Base-by-base conservation (phyloP, 176 grass and related monocot species). In the Cenchrus fungigraminus region DNA sequence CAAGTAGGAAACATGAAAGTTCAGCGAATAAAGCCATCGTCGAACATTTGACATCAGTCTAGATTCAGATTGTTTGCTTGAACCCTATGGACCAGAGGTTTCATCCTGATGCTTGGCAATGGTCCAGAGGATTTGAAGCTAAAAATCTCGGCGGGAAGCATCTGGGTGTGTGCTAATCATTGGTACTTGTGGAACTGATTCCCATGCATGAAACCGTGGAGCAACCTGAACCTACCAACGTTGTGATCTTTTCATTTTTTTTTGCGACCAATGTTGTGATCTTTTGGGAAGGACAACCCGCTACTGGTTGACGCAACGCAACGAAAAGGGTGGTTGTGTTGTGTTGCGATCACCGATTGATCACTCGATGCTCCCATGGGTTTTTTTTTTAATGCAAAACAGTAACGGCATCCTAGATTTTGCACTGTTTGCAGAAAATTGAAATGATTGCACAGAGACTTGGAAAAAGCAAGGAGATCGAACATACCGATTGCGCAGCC, bases 191-290 rank as follows among this genome's bases (percentile, higher is more conserved):
- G 64, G 79, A 90, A 79, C 59, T 44, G 73, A 83, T 90, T 90
- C 88, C 79, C 67, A 32, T 60, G 74, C 67, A 44, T 60, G 74
- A 83, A 79, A 31, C 79, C 66, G 78, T 86, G 79, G 84, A 83
- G 84, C 73, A 73, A 73, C 13, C 73, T 90, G 73, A 90, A 69
- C 84, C 88, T 78, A 72, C 79, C 83, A 82, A 78, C 82, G 79
- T 82, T 55, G 47, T 25, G 25, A 25, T 25, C 25, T 25, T 25
- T 25, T 25, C 25, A 25, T 25, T 25, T 25, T 25, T 25, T 25
- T 25, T 25, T 25, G 25, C 25, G 25, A 71, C 79, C 83, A 83
- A 78, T 86, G 79, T 82, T 56, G 49, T 79, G 37, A 66, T 86
- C 20, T 79, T 83, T 83, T 68, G 22, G 46, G 65, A 78, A 67